Evolutionary conservation across 352 stramenopile species (phyloP).

Genomic region (Plasmopara viticola): DNA sequence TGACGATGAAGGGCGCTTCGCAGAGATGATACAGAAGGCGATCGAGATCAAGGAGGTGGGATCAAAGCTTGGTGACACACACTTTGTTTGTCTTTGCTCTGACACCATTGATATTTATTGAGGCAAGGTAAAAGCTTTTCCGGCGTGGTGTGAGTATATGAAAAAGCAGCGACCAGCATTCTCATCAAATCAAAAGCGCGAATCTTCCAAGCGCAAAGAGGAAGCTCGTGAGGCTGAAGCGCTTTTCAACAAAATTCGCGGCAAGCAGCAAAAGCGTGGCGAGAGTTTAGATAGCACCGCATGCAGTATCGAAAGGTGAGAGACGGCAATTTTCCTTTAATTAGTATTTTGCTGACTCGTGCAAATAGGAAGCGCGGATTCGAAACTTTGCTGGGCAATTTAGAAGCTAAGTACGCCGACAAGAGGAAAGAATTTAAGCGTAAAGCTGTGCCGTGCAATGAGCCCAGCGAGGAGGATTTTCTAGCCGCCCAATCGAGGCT

Average conservation of each 20-base stretch:
- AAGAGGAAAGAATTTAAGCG: conserved; percentile 41
- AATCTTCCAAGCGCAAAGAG: conserved; percentile 46
- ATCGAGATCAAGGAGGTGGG: conserved; percentile 37
- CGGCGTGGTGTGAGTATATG: conserved; percentile 40
- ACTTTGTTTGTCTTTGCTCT: not conserved
- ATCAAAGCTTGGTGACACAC: not conserved
- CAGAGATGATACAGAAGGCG: conserved; percentile 55
- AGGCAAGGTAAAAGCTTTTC: conserved; percentile 29
- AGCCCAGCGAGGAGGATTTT: conserved; percentile 67
- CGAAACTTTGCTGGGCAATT: conserved; percentile 43
- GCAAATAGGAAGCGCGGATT: conserved; percentile 46
- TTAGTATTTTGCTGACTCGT: conserved; percentile 4
- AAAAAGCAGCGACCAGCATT: conserved; percentile 32
- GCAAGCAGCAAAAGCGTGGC: conserved; percentile 38
- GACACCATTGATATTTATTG: not conserved
- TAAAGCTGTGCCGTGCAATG: conserved; percentile 12
- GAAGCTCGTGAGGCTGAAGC: conserved; percentile 59
- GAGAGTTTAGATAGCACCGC: conserved; percentile 15
- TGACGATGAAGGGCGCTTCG: conserved; percentile 65
- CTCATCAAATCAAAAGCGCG: conserved; percentile 32
- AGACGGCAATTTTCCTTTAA: conserved; percentile 1
- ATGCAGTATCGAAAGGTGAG: conserved; percentile 39
- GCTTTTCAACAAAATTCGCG: conserved; percentile 51
- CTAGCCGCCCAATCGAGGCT: conserved; percentile 18
- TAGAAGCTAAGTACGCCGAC: conserved; percentile 60